Evolutionary conservation across 2,329 filamentous ascomycete genomes (phyloP), one percentile per base, ranked within the genome.

Genomic region (Xylaria arbuscula): DNA sequence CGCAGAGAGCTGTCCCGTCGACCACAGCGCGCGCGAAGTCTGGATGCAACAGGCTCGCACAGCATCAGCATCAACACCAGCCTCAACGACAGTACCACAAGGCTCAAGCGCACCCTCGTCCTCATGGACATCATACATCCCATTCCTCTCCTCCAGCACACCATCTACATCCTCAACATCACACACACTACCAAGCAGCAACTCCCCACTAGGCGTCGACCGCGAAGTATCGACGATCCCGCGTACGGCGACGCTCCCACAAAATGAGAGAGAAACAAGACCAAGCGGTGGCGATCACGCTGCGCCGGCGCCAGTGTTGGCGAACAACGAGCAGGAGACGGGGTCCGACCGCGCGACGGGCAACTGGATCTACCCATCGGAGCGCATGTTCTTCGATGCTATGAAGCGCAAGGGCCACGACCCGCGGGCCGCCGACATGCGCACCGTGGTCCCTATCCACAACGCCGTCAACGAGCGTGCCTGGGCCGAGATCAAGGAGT

Each of bases 401-500:
- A 95, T 99, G 89, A 89, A 92, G 84, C 91, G 95, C 78, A 99
- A 99, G 81, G 92, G 91, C 51, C 91, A 94, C 83, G 88, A 90
- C 69, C 90, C 88, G 36, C 83, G 85, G 15, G 88, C 88, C 0
- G 83, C 86, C 6, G 94, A 97, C 81, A 98, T 98, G 91, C 90
- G 88, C 76, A 92, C 92, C 40, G 94, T 98, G 40, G 94, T 98
- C 63, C 96, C 94, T 2, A 98, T 98, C 76, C 96, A 99, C 83
- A 99, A 99, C 79, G 96, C 96, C 53, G 96, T 99, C 70, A 99
- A 99, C 81, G 96, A 99, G 86, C 87, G 93, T 50, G 96, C 96
- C 0, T 99, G 96, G 96, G 86, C 88, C 70, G 92, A 98, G 82
- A 98, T 99, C 72, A 89, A 92, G 74, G 84, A 88, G 53, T 99